phyloP scores from a whole-genome alignment of 2,329 filamentous ascomycete species.

The Microascus cirrosus region DNA sequence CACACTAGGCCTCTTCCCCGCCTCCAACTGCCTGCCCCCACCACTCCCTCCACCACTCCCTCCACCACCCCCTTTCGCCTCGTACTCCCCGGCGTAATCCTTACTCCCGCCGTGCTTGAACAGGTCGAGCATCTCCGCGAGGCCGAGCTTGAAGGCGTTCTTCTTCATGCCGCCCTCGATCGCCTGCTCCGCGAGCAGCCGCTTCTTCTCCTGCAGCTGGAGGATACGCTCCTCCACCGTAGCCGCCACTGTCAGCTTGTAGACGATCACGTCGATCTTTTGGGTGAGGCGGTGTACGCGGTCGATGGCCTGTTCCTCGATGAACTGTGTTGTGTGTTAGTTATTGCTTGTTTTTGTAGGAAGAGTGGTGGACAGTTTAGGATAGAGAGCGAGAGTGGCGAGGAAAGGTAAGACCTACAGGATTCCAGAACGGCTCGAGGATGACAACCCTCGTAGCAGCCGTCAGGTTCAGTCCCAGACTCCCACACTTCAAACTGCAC shows the following conservation, averaged over 20 bases:
- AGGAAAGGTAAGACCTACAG: constrained; percentile 34
- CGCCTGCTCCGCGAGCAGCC: constrained; percentile 79
- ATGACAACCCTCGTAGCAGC: constrained; percentile 90
- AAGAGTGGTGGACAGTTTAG: too few species aligned
- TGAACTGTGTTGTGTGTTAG: constrained; percentile 48
- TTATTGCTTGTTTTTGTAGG: neutral
- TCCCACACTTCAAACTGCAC: constrained; percentile 89
- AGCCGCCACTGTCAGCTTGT: constrained; percentile 78
- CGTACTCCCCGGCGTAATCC: constrained; percentile 9
- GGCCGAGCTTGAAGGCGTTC: constrained; percentile 67
- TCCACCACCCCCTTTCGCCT: constrained; percentile 15
- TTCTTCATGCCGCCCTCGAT: constrained; percentile 74
- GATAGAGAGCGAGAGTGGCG: too few species aligned
- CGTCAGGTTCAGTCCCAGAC: constrained; percentile 85
- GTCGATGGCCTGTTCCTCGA: constrained; percentile 98
- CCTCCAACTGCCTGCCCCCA: neutral
- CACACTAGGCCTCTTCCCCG: too few species aligned
- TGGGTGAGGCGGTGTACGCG: constrained; percentile 97
- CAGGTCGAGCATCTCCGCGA: constrained; percentile 87
- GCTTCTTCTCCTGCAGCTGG: constrained; percentile 89
- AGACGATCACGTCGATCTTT: constrained; percentile 87
- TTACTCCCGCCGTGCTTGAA: constrained; percentile 49
- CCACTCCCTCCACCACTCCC: constrained; percentile 7
- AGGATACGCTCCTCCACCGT: constrained; percentile 91
- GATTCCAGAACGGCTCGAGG: constrained; percentile 98